Evolutionary conservation across 73 alveolate species (phyloP).

Genomic region (Urostyla sp.): DNA sequence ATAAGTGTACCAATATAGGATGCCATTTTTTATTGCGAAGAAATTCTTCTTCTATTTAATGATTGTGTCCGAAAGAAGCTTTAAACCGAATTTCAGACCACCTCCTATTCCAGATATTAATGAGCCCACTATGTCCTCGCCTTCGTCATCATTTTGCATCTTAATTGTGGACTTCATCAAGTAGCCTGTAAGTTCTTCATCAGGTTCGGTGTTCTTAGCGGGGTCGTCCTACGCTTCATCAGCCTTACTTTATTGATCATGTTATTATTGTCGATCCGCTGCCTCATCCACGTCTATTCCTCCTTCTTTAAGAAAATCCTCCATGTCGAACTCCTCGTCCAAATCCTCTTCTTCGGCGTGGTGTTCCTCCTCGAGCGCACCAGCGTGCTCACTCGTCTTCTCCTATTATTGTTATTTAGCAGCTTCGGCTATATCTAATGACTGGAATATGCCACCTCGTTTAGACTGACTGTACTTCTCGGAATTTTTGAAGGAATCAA

Average conservation of each 20-base stretch:
- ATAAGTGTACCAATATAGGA: slow-evolving; percentile 62
- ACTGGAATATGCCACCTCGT: slow-evolving; percentile 56
- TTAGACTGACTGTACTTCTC: slow-evolving; percentile 7
- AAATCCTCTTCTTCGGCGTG: slow-evolving; percentile 32
- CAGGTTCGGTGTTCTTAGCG: slow-evolving; percentile 50
- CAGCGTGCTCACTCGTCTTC: slow-evolving; percentile 1
- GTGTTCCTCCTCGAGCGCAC: background rate
- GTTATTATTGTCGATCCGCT: background rate
- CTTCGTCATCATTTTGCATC: slow-evolving; percentile 45
- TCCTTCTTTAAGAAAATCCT: slow-evolving; percentile 70
- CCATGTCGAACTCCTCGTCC: slow-evolving; percentile 64
- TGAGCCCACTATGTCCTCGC: slow-evolving; percentile 52
- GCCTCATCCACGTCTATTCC: slow-evolving; percentile 56
- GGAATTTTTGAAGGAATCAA: slow-evolving; percentile 33
- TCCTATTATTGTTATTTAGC: slow-evolving; percentile 26
- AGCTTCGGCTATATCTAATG: slow-evolving; percentile 60
- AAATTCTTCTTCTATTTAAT: slow-evolving; percentile 40
- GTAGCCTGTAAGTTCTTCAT: slow-evolving; percentile 64
- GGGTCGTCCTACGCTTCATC: slow-evolving; percentile 18
- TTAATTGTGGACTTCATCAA: slow-evolving; percentile 35
- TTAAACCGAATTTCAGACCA: slow-evolving; percentile 36
- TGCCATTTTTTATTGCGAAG: slow-evolving; percentile 61
- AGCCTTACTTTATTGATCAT: background rate
- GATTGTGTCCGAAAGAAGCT: slow-evolving; percentile 33
- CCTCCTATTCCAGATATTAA: slow-evolving; percentile 54